A percentile compares a stretch with the other conserved stretches of the same genome.
Evolutionary conservation across 2,329 filamentous ascomycete genomes (phyloP).

Genomic region (Penicillium expansum): DNA sequence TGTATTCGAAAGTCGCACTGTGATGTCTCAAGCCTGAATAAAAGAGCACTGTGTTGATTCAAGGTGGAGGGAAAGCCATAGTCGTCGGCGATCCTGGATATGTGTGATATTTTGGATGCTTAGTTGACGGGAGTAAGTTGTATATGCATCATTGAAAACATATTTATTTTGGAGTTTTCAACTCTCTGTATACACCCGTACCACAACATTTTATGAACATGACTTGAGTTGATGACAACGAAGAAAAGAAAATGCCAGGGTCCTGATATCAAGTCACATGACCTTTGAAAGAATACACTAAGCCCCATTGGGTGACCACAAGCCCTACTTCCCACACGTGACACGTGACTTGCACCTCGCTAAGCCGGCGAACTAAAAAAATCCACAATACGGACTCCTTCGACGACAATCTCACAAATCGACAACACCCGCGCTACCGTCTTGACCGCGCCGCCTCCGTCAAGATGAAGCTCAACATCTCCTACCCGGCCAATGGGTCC

Average conservation of each 20-base stretch:
- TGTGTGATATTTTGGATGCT: background rate
- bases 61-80: background rate
- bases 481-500: slow-evolving; percentile 98
- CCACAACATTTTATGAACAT: background rate
- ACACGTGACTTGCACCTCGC: slow-evolving; percentile 42
- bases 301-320: slow-evolving; percentile 15
- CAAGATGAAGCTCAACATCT: slow-evolving; percentile 76
- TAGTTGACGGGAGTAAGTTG: background rate
- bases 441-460: slow-evolving; percentile 50
- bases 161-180: too few relatives aligned
- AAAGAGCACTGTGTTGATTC: background rate
- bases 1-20: background rate
- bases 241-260: background rate
- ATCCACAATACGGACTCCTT: slow-evolving; percentile 39
- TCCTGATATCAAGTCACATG: background rate
- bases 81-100: background rate
- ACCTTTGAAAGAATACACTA: slow-evolving; percentile 24
- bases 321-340: slow-evolving; percentile 21
- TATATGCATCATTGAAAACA: background rate
- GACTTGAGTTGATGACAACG: background rate
- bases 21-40: background rate
- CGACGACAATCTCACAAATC: slow-evolving; percentile 41
- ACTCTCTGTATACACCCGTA: background rate
- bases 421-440: slow-evolving; percentile 46
- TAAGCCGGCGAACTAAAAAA: slow-evolving; percentile 36